phyloP scores from a whole-genome alignment of 1,139 yeast genomes.

The Williopsis jadinii region DNA sequence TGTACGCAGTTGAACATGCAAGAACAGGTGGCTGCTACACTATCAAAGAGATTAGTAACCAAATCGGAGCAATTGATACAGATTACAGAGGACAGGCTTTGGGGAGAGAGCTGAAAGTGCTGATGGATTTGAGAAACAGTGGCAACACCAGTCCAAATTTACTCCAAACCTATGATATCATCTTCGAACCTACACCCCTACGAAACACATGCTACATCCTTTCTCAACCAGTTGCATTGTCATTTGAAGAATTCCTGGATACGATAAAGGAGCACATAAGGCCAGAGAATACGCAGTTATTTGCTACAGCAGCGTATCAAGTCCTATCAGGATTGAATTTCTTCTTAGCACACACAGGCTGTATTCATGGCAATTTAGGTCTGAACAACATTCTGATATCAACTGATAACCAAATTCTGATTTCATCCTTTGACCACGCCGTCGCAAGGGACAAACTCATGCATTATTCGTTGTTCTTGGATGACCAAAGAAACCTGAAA shows the following conservation, averaged over 20 bases:
- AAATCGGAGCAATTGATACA: neutral
- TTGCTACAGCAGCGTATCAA: neutral
- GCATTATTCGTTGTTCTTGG: constrained; percentile 2
- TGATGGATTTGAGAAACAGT: neutral
- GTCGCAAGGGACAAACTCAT: neutral
- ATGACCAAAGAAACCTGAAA: constrained; percentile 1
- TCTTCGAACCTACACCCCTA: constrained; percentile 5
- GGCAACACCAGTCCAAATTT: neutral
- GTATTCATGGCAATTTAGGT: constrained; percentile 12
- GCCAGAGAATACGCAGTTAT: no score
- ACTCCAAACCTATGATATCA: neutral
- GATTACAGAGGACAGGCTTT: neutral
- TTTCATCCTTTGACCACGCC: constrained; percentile 9
- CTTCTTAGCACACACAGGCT: neutral
- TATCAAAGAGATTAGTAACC: constrained; percentile 3
- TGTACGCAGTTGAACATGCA: constrained; percentile 5
- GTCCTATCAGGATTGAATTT: neutral
- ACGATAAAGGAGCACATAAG: neutral
- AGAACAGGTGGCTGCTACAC: neutral
- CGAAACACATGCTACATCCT: constrained; percentile 7
- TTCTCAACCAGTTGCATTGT: constrained; percentile 3
- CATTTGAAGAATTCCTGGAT: constrained; percentile 4
- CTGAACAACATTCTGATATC: constrained; percentile 7
- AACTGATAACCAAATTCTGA: constrained; percentile 3
- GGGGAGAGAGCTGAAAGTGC: constrained; percentile 2